Percentiles rank a stretch among this genome's conserved stretches.
phyloP scores from a whole-genome alignment of 768 basidiomycete species.

The Pleurotus djamor region DNA sequence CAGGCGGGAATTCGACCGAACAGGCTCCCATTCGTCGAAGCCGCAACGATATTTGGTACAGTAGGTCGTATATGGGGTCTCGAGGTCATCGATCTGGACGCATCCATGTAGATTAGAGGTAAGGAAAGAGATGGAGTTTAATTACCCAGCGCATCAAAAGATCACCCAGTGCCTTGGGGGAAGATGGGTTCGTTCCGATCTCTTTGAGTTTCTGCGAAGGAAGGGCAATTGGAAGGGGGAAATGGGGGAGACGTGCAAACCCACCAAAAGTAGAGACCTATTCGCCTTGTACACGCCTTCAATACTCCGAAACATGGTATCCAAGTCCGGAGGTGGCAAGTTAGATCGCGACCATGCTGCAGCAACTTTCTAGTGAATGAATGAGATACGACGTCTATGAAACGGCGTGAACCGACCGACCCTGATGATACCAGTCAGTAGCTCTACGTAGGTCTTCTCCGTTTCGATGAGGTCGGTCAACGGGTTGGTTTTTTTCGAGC shows the following conservation, averaged over 20 bases:
- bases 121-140: constrained; percentile 11
- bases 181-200: constrained; percentile 88
- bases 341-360: constrained; percentile 97
- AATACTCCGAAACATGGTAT: constrained; percentile 91
- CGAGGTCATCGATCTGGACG: constrained; percentile 85
- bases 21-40: constrained; percentile 83
- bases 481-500: constrained; percentile 72
- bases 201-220: constrained; percentile 82
- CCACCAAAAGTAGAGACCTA: constrained; percentile 71
- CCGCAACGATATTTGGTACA: constrained; percentile 67
- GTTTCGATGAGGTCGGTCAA: constrained; percentile 92
- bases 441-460: constrained; percentile 89
- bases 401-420: constrained; percentile 53
- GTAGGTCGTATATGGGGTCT: constrained; percentile 83
- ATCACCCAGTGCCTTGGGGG: constrained; percentile 92
- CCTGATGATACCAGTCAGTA: constrained; percentile 86
- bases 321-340: constrained; percentile 89
- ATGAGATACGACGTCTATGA: constrained; percentile 10
- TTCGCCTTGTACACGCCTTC: constrained; percentile 94
- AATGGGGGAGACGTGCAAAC: constrained; percentile 17
- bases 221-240: constrained; percentile 14
- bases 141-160: constrained; percentile 96
- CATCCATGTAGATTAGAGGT: constrained; percentile 13
- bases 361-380: constrained; percentile 75
- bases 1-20: constrained; percentile 74